A percentile compares a stretch with the other conserved stretches of the same genome.
Evolutionary conservation across 164 flowering plant genomes (phyloP).

Genomic region (Dillenia suffruticosa): DNA sequence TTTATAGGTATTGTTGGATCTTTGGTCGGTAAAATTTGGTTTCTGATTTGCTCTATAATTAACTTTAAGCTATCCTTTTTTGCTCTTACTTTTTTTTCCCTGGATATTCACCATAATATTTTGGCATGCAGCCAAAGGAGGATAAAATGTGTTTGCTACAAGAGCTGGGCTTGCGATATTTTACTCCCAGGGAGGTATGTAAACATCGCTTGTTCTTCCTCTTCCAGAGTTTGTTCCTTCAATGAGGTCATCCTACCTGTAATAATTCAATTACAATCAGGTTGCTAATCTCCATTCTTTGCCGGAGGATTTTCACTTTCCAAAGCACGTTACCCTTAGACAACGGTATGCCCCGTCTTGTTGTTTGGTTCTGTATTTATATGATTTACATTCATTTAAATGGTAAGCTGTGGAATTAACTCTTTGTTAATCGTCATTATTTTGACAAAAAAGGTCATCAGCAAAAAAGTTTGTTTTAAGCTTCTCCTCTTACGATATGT

Average conservation of each 20-base stretch:
- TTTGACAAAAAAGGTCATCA: background rate
- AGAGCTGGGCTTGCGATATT: slow-evolving; percentile 77
- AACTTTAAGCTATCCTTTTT: background rate
- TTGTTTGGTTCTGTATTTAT: background rate
- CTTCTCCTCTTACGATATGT: background rate
- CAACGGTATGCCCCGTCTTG: slow-evolving; percentile 53
- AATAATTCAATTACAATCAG: slow-evolving; percentile 24
- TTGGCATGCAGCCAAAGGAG: slow-evolving; percentile 36
- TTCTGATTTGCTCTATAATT: background rate
- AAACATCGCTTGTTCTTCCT: background rate
- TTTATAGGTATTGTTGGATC: background rate
- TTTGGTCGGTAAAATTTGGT: background rate
- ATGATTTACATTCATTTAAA: no score
- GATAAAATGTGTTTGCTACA: slow-evolving; percentile 39
- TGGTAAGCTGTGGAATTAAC: no score
- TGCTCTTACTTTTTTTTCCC: slow-evolving; percentile 2
- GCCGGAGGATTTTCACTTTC: slow-evolving; percentile 76
- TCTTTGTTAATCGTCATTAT: no score
- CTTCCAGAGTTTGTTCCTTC: background rate
- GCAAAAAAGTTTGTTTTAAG: background rate
- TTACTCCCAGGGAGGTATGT: slow-evolving; percentile 92
- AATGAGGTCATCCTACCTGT: background rate
- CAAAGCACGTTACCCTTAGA: slow-evolving; percentile 61
- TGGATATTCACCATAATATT: background rate
- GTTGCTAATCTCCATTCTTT: slow-evolving; percentile 96